Percentiles rank a stretch among this genome's conserved stretches.
phyloP scores from a whole-genome alignment of 2,329 filamentous ascomycete species.

The Fusarium mundagurra region DNA sequence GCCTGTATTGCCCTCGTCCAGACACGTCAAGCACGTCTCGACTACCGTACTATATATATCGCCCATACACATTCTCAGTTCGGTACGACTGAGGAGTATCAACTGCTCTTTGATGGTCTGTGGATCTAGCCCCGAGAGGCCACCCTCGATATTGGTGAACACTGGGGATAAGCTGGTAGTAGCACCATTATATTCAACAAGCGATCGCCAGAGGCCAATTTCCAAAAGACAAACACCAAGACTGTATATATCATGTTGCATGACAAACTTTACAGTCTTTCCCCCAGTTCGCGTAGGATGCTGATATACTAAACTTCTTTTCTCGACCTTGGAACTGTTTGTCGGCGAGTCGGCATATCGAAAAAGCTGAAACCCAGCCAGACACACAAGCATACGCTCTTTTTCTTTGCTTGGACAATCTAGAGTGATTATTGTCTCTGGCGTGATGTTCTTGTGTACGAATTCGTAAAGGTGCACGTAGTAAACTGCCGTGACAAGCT shows the following conservation, averaged over 20 bases:
- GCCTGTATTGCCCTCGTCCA: no score
- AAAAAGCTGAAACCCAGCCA: background rate
- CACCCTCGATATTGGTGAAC: no score
- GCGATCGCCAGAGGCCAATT: background rate
- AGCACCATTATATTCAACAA: background rate
- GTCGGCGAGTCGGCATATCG: background rate
- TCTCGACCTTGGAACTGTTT: background rate
- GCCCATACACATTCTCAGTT: no score
- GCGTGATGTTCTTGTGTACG: background rate
- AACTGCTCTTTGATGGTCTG: no score
- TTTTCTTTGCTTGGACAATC: no score
- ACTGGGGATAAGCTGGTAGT: no score
- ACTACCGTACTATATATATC: no score
- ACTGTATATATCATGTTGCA: slow-evolving; percentile 2
- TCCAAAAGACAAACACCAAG: background rate
- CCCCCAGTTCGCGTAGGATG: background rate
- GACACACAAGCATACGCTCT: background rate
- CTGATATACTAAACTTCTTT: background rate
- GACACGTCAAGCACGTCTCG: no score
- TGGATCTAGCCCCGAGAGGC: no score
- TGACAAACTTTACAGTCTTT: background rate
- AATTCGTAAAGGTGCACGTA: background rate
- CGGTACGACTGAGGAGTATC: no score
- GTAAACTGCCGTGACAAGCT: background rate
- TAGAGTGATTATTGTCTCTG: background rate